Base-by-base conservation (phyloP, 495 filamentous ascomycete genomes). In the Talaromyces proteolyticus region DNA sequence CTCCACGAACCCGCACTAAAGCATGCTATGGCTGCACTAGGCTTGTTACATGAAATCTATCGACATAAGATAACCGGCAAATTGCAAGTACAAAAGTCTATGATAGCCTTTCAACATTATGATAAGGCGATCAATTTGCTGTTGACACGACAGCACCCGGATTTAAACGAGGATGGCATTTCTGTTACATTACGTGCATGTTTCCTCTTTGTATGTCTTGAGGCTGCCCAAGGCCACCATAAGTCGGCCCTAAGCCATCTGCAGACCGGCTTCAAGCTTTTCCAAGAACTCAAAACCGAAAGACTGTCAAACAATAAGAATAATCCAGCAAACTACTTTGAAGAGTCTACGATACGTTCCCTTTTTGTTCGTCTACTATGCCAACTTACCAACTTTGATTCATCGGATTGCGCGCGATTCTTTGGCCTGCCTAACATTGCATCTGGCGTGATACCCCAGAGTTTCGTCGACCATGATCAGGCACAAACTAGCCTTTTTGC, bases 1-100 rank as follows among this genome's bases (percentile, higher is more conserved):
- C 25, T 47, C 37, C 67, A 72, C 6, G 77, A 84, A 56, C 69
- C 82, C 14, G 69, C 80, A 5, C 80, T 85, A 45, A 74, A 76
- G 26, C 79, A 86, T 56, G 81, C 81, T 3, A 76, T 84, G 2
- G 69, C 85, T 10, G 83, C 81, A 18, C 65, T 87, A 19, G 80
- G 79, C 36, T 73, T 79, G 0, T 61, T 86, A 25, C 82, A 85
- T 51, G 82, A 85, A 55, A 47, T 47, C 18, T 47, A 47, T 36
- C 16, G 26, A 19, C 16, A 47, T 19, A 19, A 47, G 79, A 77
- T 6, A 53, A 81, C 41, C 69, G 78, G 58, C 18, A 24, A 24
- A 14, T 14, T 20, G 5, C 19, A 12, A 12, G 34, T 23, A 23
- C 39, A 40, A 20, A 11, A 21, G 14, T 6, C 34, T 7, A 43